phyloP scores from a whole-genome alignment of 148 eudicot species.

The Camellia japonica region DNA sequence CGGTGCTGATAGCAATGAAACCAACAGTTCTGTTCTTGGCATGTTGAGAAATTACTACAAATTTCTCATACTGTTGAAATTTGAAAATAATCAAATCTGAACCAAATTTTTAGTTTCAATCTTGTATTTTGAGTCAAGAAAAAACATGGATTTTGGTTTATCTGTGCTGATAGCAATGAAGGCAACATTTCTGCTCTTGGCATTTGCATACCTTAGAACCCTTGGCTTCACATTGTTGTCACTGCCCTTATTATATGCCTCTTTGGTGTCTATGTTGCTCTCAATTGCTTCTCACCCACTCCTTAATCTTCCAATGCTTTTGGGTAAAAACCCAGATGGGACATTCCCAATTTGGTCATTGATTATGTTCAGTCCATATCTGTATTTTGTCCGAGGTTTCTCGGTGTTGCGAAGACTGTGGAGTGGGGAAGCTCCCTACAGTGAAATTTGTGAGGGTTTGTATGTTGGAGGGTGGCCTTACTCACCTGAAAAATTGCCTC shows the following conservation, averaged over 20 bases:
- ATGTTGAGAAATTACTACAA: too few species aligned
- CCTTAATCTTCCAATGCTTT: conserved; percentile 65
- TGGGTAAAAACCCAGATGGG: conserved; percentile 71
- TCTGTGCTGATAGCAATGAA: conserved; percentile 59
- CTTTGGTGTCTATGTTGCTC: conserved; percentile 52
- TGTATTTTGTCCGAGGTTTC: conserved; percentile 59
- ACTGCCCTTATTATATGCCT: conserved; percentile 69
- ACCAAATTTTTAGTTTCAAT: background rate
- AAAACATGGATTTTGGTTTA: conserved; percentile 52
- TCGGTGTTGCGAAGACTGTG: conserved; percentile 45
- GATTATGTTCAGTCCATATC: conserved; percentile 62
- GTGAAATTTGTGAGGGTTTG: conserved; percentile 60
- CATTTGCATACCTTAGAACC: conserved; percentile 38
- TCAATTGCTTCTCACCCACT: conserved; percentile 67
- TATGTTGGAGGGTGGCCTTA: conserved; percentile 94
- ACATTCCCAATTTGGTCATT: conserved; percentile 63
- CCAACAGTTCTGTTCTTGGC: too few species aligned
- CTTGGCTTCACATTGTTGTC: conserved; percentile 42
- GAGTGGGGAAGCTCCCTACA: conserved; percentile 60
- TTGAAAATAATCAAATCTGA: background rate
- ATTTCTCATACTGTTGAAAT: background rate
- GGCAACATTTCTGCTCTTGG: conserved; percentile 37
- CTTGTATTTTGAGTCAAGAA: background rate
- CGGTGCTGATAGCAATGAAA: too few species aligned
- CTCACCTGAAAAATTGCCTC: conserved; percentile 50